phyloP scores from a whole-genome alignment of 345 rosid species.

The Draba incana region DNA sequence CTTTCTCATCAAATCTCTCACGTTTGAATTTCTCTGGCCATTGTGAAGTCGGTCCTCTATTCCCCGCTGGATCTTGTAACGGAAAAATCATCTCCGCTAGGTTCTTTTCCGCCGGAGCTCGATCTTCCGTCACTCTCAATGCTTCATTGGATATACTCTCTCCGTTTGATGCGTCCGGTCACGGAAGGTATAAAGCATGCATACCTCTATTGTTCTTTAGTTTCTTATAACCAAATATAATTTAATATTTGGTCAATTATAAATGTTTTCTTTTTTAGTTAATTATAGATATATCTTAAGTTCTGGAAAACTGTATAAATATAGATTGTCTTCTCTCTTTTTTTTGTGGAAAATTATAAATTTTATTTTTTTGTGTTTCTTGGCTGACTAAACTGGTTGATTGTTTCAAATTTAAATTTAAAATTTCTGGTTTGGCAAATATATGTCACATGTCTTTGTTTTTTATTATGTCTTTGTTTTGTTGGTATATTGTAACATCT shows the following conservation, averaged over 20 bases:
- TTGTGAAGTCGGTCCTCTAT: conserved; percentile 70
- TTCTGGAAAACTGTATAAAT: neutral
- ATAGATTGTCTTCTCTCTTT: too few species aligned
- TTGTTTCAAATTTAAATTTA: too few species aligned
- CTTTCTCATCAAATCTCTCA: conserved; percentile 46
- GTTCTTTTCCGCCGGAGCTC: conserved; percentile 86
- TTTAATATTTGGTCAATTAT: conserved; percentile 4
- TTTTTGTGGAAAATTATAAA: too few species aligned
- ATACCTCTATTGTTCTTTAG: neutral
- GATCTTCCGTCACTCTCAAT: conserved; percentile 55
- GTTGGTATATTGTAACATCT: too few species aligned
- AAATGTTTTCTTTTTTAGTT: neutral
- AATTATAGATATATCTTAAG: neutral
- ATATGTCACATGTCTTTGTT: neutral
- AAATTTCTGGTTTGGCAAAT: too few species aligned
- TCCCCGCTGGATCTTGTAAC: conserved; percentile 64
- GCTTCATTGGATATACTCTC: conserved; percentile 75
- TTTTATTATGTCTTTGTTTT: too few species aligned
- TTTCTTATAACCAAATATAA: too few species aligned
- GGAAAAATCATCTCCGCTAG: conserved; percentile 79
- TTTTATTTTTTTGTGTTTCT: too few species aligned
- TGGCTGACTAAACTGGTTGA: too few species aligned
- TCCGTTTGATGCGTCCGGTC: conserved; percentile 79
- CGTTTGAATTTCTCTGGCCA: conserved; percentile 62
- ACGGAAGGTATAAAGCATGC: conserved; percentile 62